Base-by-base conservation (phyloP, 1,139 yeast species). In the Kodamaea anthophila region DNA sequence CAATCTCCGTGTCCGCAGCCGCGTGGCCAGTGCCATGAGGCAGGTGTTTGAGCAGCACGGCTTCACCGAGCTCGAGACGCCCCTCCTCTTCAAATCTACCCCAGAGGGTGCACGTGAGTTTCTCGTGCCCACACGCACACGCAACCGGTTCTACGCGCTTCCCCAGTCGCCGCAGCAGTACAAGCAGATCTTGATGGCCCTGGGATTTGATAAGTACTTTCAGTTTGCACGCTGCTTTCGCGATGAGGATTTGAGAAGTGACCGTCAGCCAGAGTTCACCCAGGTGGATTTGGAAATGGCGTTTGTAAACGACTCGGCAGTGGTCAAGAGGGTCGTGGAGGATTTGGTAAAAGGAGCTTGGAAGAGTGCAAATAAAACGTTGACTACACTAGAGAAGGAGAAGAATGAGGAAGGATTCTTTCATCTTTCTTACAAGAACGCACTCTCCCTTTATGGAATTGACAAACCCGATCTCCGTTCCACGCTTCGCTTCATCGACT, bases 71-170 rank as follows among this genome's bases (percentile, higher is more conserved):
- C 70, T 93, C 23, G 98, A 91, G 49, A 91, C 99, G 0, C 99
- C 99, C 0, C 53, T 88, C 9, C 58, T 91, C 18, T 91, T 91
- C 65, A 88, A 91, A 50, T 84, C 96, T 1, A 91, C 98, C 0
- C 98, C 98, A 0, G 99, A 91, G 55, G 99, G 99, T 8, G 98
- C 99, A 2, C 66, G 94, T 23, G 99, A 91, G 55, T 91, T 91
- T 49, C 57, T 93, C 32, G 97, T 91, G 0, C 98, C 98, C 0
- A 86, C 96, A 0, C 68, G 97, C 39, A 57, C 67, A 11, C 54
- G 60, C 4, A 64, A 70, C 9, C 59, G 67, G 3, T 84, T 85
- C 53, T 91, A 88, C 51, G 96, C 98, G 0, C 63, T 91, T 24
- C 96, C 97, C 0, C 99, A 91, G 54, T 84, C 96, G 14, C 99